Evolutionary conservation across 345 rosid genomes (phyloP).

Genomic region (Psidium guajava): DNA sequence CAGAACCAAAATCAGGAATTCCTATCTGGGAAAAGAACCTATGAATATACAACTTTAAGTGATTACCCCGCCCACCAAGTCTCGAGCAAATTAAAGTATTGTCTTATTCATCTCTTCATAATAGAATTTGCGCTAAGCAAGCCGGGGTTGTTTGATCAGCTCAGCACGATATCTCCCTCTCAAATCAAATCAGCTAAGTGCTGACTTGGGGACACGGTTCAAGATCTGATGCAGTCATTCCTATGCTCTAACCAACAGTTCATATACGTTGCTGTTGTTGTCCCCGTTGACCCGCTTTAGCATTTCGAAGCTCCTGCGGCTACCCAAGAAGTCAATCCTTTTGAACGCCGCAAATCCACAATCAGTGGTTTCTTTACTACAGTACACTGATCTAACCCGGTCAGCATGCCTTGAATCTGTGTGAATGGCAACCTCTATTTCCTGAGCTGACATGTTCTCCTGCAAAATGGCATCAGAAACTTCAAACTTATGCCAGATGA

Average conservation of each 20-base stretch:
- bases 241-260: conserved; percentile 70
- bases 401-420: conserved; percentile 85
- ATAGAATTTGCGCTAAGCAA: not conserved
- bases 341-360: conserved; percentile 36
- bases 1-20: not conserved
- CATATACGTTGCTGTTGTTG: conserved; percentile 68
- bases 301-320: conserved; percentile 68
- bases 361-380: conserved; percentile 42
- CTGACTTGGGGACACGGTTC: not conserved
- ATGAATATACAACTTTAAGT: not conserved
- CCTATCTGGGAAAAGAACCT: not conserved
- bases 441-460: conserved; percentile 64
- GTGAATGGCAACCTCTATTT: conserved; percentile 69
- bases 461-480: conserved; percentile 7
- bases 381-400: conserved; percentile 51
- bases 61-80: not conserved
- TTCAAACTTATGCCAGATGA: not conserved
- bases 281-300: conserved; percentile 72
- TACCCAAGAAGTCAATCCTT: conserved; percentile 72
- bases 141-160: not conserved
- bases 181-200: not conserved
- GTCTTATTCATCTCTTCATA: not conserved
- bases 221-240: not conserved
- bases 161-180: not conserved
- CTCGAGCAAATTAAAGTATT: not conserved